Conservation (phyloP, 495 filamentous ascomycete species). For the Penicillium paxilli region DNA sequence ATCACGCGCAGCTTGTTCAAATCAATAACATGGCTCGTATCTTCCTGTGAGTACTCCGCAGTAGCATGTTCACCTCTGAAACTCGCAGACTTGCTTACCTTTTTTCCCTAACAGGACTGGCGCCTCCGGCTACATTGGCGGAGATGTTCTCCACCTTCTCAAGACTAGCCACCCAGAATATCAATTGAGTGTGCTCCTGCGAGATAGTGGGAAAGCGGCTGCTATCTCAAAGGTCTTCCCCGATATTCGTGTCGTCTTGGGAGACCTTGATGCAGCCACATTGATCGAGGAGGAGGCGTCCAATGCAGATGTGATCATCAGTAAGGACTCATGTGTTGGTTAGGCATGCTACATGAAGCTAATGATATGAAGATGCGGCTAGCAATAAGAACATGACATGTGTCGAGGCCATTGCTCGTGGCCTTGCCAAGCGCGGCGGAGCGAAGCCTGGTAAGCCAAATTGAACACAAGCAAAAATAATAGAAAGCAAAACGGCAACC, state of each 20-base stretch:
- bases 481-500: not conserved
- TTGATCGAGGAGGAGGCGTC: slow-evolving; percentile 41
- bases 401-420: slow-evolving; percentile 37
- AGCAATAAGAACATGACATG: slow-evolving; percentile 40
- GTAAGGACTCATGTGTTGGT: slow-evolving; percentile 26
- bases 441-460: slow-evolving; percentile 15
- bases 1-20: not conserved
- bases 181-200: slow-evolving; percentile 57
- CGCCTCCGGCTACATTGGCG: slow-evolving; percentile 67
- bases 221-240: slow-evolving; percentile 51
- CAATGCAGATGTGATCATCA: slow-evolving; percentile 48
- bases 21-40: slow-evolving; percentile 24
- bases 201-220: slow-evolving; percentile 59
- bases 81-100: not conserved
- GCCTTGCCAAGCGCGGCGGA: slow-evolving; percentile 26
- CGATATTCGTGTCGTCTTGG: slow-evolving; percentile 41
- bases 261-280: slow-evolving; percentile 41
- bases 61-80: not conserved
- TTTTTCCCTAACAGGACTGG: slow-evolving; percentile 39
- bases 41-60: slow-evolving; percentile 24
- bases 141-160: slow-evolving; percentile 59
- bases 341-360: slow-evolving; percentile 11
- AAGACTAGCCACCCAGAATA: slow-evolving; percentile 58
- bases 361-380: slow-evolving; percentile 31
- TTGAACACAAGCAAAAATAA: not conserved